phyloP scores from a whole-genome alignment of 1,284 basidiomycete species.

The Somion occarium region DNA sequence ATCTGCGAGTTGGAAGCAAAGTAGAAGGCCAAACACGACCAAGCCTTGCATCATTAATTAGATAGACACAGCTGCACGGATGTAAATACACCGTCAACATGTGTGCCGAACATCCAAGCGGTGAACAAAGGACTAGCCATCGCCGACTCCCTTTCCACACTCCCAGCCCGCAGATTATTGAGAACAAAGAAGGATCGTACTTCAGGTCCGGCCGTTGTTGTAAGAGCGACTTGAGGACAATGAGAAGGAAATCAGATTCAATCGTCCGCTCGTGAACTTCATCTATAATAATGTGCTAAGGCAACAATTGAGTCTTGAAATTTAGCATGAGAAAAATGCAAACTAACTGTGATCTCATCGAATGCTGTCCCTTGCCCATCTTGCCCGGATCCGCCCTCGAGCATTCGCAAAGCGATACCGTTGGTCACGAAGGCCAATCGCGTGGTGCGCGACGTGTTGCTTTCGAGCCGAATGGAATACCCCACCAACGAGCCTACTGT shows the following conservation, averaged over 20 bases:
- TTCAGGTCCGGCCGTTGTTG: slow-evolving; percentile 80
- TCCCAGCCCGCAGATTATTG: no score
- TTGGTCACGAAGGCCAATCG: slow-evolving; percentile 87
- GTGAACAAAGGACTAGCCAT: no score
- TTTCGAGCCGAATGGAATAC: slow-evolving; percentile 94
- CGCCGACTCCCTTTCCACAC: no score
- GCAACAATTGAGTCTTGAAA: slow-evolving; percentile 5
- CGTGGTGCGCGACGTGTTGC: slow-evolving; percentile 79
- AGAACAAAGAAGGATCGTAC: slow-evolving; percentile 46
- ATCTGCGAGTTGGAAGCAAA: no score
- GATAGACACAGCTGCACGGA: no score
- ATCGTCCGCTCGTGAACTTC: slow-evolving; percentile 96
- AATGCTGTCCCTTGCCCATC: slow-evolving; percentile 74
- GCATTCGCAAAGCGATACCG: slow-evolving; percentile 95
- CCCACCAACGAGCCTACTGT: slow-evolving; percentile 82
- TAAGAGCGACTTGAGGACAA: slow-evolving; percentile 90
- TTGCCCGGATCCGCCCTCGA: slow-evolving; percentile 74
- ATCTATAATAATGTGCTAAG: slow-evolving; percentile 82
- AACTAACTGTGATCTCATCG: slow-evolving; percentile 84
- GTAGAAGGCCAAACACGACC: no score
- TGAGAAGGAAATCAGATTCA: slow-evolving; percentile 95
- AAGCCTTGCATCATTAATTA: slow-evolving; percentile 4
- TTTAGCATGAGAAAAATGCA: slow-evolving; percentile 1
- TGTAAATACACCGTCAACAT: no score
- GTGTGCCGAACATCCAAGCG: no score